Conservation (phyloP, 495 filamentous ascomycete genomes). For the Aspergillus taichungensis region DNA sequence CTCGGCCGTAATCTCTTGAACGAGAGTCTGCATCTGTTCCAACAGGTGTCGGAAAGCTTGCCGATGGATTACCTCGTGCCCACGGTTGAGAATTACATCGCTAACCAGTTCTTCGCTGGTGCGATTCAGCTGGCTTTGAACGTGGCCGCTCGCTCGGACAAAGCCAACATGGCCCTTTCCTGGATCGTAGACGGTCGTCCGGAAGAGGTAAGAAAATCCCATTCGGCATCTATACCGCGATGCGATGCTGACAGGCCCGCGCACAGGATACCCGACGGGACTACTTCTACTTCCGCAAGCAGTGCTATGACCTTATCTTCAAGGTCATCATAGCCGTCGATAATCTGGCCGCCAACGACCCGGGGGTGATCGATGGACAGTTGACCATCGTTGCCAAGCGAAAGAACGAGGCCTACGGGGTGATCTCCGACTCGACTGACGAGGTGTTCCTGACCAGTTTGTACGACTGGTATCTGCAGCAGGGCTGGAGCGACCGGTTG, state of each 20-base stretch:
- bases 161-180: conserved; percentile 68
- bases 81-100: conserved; percentile 68
- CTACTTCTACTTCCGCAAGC: conserved; percentile 59
- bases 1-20: conserved; percentile 72
- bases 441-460: conserved; percentile 89
- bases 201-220: conserved; percentile 33
- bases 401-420: conserved; percentile 74
- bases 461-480: conserved; percentile 91
- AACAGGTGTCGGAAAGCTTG: conserved; percentile 73
- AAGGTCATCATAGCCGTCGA: conserved; percentile 70
- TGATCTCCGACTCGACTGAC: conserved; percentile 77
- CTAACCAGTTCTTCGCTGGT: conserved; percentile 75
- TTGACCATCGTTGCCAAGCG: conserved; percentile 65
- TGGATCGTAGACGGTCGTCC: conserved; percentile 62
- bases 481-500: conserved; percentile 74
- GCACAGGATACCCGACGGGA: conserved; percentile 56
- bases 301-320: conserved; percentile 78
- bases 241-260: conserved; percentile 30
- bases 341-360: conserved; percentile 50
- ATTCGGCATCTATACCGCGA: conserved; percentile 21
- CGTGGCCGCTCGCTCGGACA: conserved; percentile 73
- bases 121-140: conserved; percentile 82
- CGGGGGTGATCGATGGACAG: conserved; percentile 68
- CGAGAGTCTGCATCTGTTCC: conserved; percentile 80
- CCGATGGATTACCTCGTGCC: conserved; percentile 70